A percentile compares a stretch with the other conserved stretches of the same genome.
phyloP scores from a whole-genome alignment of 345 rosid species.

The Hibiscus syriacus region DNA sequence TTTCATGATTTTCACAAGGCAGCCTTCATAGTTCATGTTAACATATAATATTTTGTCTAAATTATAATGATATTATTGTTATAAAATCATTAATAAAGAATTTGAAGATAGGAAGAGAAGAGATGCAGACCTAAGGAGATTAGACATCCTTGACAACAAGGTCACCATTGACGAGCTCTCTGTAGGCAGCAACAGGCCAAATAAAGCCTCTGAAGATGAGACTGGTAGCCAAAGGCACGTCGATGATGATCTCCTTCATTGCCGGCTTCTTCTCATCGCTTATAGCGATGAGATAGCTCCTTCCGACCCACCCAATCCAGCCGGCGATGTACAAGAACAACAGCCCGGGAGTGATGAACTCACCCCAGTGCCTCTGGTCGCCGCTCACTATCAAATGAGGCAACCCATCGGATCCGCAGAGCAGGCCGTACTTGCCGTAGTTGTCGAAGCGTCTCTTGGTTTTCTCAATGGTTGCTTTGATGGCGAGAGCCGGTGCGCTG shows the following conservation, averaged over 20 bases:
- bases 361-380: slow-evolving; percentile 99
- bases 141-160: slow-evolving; percentile 85
- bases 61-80: too few relatives aligned
- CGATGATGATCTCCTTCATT: slow-evolving; percentile 96
- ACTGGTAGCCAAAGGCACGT: slow-evolving; percentile 81
- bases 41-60: too few relatives aligned
- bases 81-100: too few relatives aligned
- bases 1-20: too few relatives aligned
- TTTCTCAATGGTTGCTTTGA: slow-evolving; percentile 86
- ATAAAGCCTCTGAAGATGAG: slow-evolving; percentile 77
- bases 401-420: slow-evolving; percentile 87
- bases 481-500: slow-evolving; percentile 88
- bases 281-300: slow-evolving; percentile 88
- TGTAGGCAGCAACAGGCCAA: slow-evolving; percentile 97
- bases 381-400: slow-evolving; percentile 96
- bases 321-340: slow-evolving; percentile 94
- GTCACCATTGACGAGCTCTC: slow-evolving; percentile 77
- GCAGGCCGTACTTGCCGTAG: slow-evolving; percentile 80
- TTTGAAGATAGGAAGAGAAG: slow-evolving; percentile 26
- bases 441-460: slow-evolving; percentile 77
- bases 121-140: slow-evolving; percentile 14
- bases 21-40: too few relatives aligned
- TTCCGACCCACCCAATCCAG: slow-evolving; percentile 98
- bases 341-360: slow-evolving; percentile 89
- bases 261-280: slow-evolving; percentile 89